Evolutionary conservation across 2,329 filamentous ascomycete species (phyloP).

Genomic region (Aspergillus terreus): DNA sequence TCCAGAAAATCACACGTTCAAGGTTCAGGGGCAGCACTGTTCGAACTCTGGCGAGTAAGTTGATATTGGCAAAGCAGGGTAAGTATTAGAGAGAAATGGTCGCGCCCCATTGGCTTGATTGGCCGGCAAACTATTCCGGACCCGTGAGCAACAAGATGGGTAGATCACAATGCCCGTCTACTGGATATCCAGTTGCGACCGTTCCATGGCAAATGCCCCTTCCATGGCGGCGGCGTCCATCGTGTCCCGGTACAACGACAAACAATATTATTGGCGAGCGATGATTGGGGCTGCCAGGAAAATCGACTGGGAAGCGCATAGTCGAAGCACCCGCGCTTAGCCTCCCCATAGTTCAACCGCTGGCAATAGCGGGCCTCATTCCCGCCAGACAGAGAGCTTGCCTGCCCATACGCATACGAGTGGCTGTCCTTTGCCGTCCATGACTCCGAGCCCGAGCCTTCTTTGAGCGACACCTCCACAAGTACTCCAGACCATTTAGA

Average conservation of each 20-base stretch:
- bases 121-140: constrained; percentile 13
- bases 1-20: not conserved
- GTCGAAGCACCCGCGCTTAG: not conserved
- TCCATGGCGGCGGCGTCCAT: not conserved
- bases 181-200: too few species aligned
- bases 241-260: not conserved
- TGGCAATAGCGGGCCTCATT: not conserved
- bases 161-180: not conserved
- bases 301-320: not conserved
- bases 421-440: not conserved
- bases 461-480: too few species aligned
- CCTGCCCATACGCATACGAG: not conserved
- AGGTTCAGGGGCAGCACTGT: not conserved
- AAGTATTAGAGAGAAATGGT: constrained; percentile 9
- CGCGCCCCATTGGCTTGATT: constrained; percentile 8
- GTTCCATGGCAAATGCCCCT: not conserved
- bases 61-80: too few species aligned
- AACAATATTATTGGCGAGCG: not conserved
- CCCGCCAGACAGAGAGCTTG: not conserved
- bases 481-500: too few species aligned
- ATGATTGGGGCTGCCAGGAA: not conserved
- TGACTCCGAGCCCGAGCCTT: not conserved
- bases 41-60: not conserved
- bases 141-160: not conserved
- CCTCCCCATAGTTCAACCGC: constrained; percentile 1